Evolutionary conservation across 2,329 filamentous ascomycete species (phyloP), one percentile per base, ranked within the genome.

Genomic region (Coleophoma eucalyptorum): DNA sequence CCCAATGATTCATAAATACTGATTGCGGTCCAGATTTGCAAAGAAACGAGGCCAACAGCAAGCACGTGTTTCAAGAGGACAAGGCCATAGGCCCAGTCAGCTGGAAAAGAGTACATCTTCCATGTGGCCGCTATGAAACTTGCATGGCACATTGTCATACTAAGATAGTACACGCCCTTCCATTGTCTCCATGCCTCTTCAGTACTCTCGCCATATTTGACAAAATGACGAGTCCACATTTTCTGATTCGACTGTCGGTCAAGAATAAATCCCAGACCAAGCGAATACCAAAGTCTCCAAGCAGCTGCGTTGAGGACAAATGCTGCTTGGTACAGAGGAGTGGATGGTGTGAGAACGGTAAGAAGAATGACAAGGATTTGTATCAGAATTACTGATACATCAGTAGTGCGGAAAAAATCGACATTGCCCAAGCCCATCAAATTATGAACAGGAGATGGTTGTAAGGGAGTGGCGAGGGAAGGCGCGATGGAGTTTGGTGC

Each of bases 141-240:
- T 18, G 86, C 79, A 63, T 96, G 93, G 69, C 89, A 93, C 81
- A 97, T 85, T 50, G 84, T 83, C 80, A 93, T 92, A 70, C 90
- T 95, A 58, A 97, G 77, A 66, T 99, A 90, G 64, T 97, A 97
- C 63, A 96, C 83, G 32, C 88, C 90, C 71, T 97, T 97, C 94
- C 94, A 99, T 67, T 99, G 93, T 50, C 87, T 85, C 94, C 94
- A 99, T 4, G 93, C 93, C 70, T 97, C 94, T 54, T 87, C 86
- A 3, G 86, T 86, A 54, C 81, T 91, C 67, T 97, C 94, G 55
- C 94, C 94, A 63, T 87, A 97, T 69, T 99, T 99, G 71, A 99
- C 81, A 66, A 97, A 99, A 73, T 99, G 94, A 21, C 94, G 84
- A 15, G 93, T 97, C 90, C 94, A 97, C 69, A 88, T 84, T 73